Percentiles rank a stretch among this genome's conserved stretches.
These are phyloP conservation scores for Aspergillus thermomutatus DNA, from an alignment of 2,329 filamentous ascomycete species.

Conservation along the genomic window DNA sequence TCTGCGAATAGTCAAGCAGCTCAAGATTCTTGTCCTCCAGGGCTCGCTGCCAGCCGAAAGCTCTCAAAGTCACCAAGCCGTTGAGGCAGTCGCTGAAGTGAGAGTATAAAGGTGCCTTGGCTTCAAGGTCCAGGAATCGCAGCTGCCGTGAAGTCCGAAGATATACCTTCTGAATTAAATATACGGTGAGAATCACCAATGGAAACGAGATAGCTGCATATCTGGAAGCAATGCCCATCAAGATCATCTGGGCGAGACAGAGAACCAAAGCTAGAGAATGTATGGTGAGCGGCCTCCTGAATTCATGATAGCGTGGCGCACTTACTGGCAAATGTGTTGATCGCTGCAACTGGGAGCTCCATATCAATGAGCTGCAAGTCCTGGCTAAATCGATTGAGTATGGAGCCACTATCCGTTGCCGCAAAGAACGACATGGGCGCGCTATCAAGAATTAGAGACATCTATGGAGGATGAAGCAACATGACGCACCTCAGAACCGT, in stretches of 20 bases:
- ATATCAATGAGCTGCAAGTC: conserved; percentile 45
- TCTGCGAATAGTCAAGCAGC: conserved; percentile 54
- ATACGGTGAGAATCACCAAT: conserved; percentile 46
- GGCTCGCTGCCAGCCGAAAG: conserved; percentile 53
- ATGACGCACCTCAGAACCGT: conserved; percentile 44
- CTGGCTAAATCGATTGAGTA: conserved; percentile 45
- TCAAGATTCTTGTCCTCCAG: conserved; percentile 45
- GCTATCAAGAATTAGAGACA: conserved; percentile 17
- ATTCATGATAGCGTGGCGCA: not conserved
- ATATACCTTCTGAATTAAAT: conserved; percentile 55
- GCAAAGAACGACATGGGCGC: conserved; percentile 45
- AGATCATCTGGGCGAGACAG: conserved; percentile 45
- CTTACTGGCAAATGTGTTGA: conserved; percentile 39
- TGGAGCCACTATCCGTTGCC: conserved; percentile 38
- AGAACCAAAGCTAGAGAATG: conserved; percentile 22
- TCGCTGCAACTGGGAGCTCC: conserved; percentile 40
- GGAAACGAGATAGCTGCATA: conserved; percentile 53
- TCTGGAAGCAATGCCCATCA: conserved; percentile 48
- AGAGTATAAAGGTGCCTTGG: conserved; percentile 57
- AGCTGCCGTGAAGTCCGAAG: conserved; percentile 60
- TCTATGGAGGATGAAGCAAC: conserved; percentile 13
- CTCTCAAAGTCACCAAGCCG: conserved; percentile 55
- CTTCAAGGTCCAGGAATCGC: conserved; percentile 59
- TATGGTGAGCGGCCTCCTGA: not conserved
- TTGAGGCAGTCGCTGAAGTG: conserved; percentile 57